Evolutionary conservation across 140 eudicot genomes (phyloP), one percentile per base, ranked within the genome.

Genomic region (Cichorium intybus): DNA sequence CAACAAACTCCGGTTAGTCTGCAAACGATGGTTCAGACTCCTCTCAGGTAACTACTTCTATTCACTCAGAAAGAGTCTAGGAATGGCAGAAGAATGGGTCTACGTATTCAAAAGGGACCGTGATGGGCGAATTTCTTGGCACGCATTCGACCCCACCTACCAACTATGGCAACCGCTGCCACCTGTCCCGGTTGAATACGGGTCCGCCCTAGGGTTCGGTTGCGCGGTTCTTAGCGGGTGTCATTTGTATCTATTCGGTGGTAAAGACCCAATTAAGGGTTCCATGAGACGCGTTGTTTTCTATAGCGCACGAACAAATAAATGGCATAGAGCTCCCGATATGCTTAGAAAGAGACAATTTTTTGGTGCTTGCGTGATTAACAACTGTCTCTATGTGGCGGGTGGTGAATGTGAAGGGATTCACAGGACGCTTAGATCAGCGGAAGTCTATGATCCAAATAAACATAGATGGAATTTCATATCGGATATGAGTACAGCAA

Each of bases 391-490:
- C 47, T 92, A 88, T 43, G 96, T 92, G 45, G 99, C 99, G 23
- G 99, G 99, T 37, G 99, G 99, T 12, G 99, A 92, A 66, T 92
- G 96, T 63, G 99, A 92, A 41, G 99, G 99, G 56, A 92, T 88
- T 26, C 95, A 85, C 29, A 79, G 99, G 60, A 82, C 99, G 14
- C 86, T 92, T 9, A 82, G 99, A 21, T 83, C 99, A 0, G 99
- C 92, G 33, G 99, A 92, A 68, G 93, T 88, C 59, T 92, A 88
- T 49, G 99, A 92, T 62, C 99, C 99, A 6, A 92, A 88, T 31
- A 87, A 78, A 70, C 84, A 84, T 64, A 67, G 91, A 26, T 92
- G 99, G 99, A 88, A 78, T 62, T 85, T 82, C 22, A 84, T 92
- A 62, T 79, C 96, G 3, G 99, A 92, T 31, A 92, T 92, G 99